Percentiles rank a stretch among this genome's conserved stretches.
Conservation (phyloP, 108 stramenopile species). For the Cyclotella kingstonii region DNA sequence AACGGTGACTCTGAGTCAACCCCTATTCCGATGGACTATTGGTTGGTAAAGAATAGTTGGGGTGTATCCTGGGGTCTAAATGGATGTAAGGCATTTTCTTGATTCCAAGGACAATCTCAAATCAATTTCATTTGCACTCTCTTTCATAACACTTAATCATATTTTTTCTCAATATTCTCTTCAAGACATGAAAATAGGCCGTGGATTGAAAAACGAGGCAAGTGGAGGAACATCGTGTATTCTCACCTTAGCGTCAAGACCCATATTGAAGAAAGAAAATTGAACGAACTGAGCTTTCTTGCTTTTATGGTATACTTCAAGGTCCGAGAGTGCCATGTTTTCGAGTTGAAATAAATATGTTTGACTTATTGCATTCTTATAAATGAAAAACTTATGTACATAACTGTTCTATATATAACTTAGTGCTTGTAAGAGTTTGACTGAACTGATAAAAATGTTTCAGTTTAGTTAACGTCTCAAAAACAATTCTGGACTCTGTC, state of each 20-base stretch:
- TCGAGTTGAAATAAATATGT: no score
- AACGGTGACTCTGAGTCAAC: slow-evolving; percentile 14
- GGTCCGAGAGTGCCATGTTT: no score
- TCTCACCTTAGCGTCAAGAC: slow-evolving; percentile 23
- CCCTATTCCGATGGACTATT: slow-evolving; percentile 22
- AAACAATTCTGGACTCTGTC: no score
- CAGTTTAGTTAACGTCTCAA: no score
- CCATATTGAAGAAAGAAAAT: slow-evolving; percentile 24
- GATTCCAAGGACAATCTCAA: neutral
- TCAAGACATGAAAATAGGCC: slow-evolving; percentile 28
- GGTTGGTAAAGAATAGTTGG: slow-evolving; percentile 74
- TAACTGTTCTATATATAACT: no score
- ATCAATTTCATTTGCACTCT: neutral
- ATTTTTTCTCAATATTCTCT: neutral
- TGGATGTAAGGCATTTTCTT: slow-evolving; percentile 50
- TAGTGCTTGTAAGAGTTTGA: no score
- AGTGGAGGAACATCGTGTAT: slow-evolving; percentile 31
- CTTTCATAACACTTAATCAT: neutral
- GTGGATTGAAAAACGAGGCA: slow-evolving; percentile 28
- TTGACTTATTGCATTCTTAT: no score
- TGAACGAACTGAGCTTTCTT: no score
- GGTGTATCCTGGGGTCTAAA: slow-evolving; percentile 82
- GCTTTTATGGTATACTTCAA: no score
- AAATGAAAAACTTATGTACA: no score
- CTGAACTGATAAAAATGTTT: no score